Conservation (phyloP, 441 rosid species). For the Breynia disticha region DNA sequence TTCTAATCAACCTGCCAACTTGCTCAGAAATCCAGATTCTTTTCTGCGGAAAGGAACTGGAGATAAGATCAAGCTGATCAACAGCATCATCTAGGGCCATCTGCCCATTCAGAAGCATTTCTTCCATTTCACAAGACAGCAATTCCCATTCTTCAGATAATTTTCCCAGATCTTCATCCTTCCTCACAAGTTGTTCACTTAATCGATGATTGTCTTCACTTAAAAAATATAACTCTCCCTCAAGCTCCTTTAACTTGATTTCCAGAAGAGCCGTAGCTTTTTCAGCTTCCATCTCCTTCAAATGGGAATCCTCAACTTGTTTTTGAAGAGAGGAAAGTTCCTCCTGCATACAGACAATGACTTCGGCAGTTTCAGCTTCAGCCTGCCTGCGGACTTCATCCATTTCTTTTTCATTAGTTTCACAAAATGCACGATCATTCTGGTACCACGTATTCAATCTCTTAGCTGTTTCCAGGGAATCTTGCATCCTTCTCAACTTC, state of each 20-base stretch:
- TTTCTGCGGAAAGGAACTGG: slow-evolving; percentile 60
- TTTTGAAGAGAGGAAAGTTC: slow-evolving; percentile 83
- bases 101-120: slow-evolving; percentile 61
- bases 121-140: slow-evolving; percentile 66
- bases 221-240: slow-evolving; percentile 35
- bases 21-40: slow-evolving; percentile 92
- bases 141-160: slow-evolving; percentile 73
- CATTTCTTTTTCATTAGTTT: slow-evolving; percentile 69
- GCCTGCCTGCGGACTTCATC: slow-evolving; percentile 71
- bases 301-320: slow-evolving; percentile 59
- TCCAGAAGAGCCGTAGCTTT: slow-evolving; percentile 35
- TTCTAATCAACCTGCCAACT: slow-evolving; percentile 58
- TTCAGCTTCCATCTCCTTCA: slow-evolving; percentile 54
- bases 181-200: slow-evolving; percentile 44
- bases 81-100: slow-evolving; percentile 65
- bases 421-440: slow-evolving; percentile 50
- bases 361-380: slow-evolving; percentile 95
- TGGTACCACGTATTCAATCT: slow-evolving; percentile 60
- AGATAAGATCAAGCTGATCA: slow-evolving; percentile 63
- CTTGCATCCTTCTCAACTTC: slow-evolving; percentile 79
- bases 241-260: slow-evolving; percentile 47
- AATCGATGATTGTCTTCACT: slow-evolving; percentile 55
- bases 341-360: slow-evolving; percentile 88
- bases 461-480: slow-evolving; percentile 87
- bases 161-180: slow-evolving; percentile 48